Evolutionary conservation across 768 basidiomycete species (phyloP), one percentile per base, ranked within the genome.

Genomic region (Boletus barrowsii): DNA sequence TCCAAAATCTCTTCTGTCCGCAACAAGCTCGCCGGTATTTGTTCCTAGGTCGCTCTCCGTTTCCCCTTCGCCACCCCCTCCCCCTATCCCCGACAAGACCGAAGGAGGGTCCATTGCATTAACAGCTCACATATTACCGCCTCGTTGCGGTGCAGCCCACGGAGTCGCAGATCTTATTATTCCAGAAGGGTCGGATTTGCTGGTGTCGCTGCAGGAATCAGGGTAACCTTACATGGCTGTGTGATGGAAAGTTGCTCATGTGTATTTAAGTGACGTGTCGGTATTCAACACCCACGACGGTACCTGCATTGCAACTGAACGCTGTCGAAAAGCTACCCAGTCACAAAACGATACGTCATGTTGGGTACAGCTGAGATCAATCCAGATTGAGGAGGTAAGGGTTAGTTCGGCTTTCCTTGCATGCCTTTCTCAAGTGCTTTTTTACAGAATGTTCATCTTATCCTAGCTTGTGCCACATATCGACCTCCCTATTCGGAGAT

Each of bases 191-290:
- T 69, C 73, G 13, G 56, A 70, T 10, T 66, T 79, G 44, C 53
- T 88, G 26, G 71, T 80, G 2, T 79, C 79, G 22, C 68, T 92
- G 39, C 85, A 86, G 47, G 76, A 82, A 60, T 76, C 80, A 40
- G 90, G 90, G 90, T 90, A 63, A 64, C 75, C 67, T 35, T 14
- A 35, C 33, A 15, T 30, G 24, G 48, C 42, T 22, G 24, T 42
- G 50, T 18, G 32, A n/a, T 11, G 22, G 32, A 15, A 33, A 5
- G 46, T 51, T 42, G 57, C 49, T 56, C 47, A 59, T 41, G 10
- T 32, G 32, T 49, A 20, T 13, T 53, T 41, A 54, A 89, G 88
- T 13, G 68, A 79, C 53, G 63, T 90, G 18, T 79, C 77, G 24
- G 67, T 85, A 1, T 78, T 82, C 49, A 76, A 81, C 10, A 68